Conservation (phyloP, 495 filamentous ascomycete species). For the Lindgomyces ingoldianus region DNA sequence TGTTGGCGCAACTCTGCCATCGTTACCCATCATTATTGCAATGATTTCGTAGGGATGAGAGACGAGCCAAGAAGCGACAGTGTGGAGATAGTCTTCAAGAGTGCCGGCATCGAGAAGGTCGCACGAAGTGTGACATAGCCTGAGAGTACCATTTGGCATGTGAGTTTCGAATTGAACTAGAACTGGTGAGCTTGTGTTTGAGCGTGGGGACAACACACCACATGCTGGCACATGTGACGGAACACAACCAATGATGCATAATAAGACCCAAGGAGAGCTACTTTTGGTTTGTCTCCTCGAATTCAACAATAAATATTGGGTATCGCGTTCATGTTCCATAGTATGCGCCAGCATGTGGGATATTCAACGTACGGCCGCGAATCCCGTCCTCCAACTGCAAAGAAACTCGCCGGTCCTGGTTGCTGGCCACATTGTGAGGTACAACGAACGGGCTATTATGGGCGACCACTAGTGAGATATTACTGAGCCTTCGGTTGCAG, state of each 20-base stretch:
- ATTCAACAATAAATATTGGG: background rate
- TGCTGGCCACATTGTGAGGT: conserved; percentile 69
- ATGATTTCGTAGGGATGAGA: conserved; percentile 83
- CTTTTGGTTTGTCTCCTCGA: background rate
- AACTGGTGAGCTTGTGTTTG: background rate
- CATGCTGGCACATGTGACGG: background rate
- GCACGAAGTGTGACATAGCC: conserved; percentile 75
- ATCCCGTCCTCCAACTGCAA: conserved; percentile 82
- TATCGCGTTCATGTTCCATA: background rate
- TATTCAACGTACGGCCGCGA: conserved; percentile 64
- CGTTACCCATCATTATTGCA: conserved; percentile 80
- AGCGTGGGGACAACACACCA: background rate
- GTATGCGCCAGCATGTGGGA: background rate
- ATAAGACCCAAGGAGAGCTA: background rate
- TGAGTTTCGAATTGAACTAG: conserved; percentile 82
- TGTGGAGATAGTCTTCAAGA: conserved; percentile 68
- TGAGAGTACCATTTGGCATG: conserved; percentile 58
- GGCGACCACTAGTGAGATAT: conserved; percentile 81
- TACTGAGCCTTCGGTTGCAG: conserved; percentile 76
- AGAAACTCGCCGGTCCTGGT: conserved; percentile 68
- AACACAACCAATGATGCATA: background rate
- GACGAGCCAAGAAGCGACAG: conserved; percentile 70
- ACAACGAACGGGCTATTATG: conserved; percentile 83
- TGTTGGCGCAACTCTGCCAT: conserved; percentile 42
- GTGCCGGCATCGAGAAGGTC: conserved; percentile 74